Evolutionary conservation across 257 asterid species (phyloP).

Genomic region (Solanum corneliomulleri): DNA sequence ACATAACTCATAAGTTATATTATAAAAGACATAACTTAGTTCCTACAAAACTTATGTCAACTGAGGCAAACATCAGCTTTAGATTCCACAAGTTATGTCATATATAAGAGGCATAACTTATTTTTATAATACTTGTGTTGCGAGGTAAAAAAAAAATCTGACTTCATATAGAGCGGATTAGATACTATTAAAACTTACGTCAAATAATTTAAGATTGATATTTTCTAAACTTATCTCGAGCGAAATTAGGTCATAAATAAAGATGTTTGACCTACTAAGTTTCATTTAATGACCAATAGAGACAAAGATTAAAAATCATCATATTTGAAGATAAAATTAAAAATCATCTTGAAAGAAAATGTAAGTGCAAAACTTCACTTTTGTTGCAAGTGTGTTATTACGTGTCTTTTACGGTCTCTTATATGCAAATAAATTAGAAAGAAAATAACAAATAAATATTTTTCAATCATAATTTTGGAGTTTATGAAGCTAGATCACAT

Average conservation of each 20-base stretch:
- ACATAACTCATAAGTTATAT: background rate
- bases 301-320: background rate
- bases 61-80: accelerated
- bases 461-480: too few species aligned
- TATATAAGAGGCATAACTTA: background rate
- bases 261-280: background rate
- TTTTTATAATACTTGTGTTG: background rate
- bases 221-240: background rate
- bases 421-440: too few species aligned
- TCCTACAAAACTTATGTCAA: background rate
- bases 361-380: background rate
- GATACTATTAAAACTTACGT: background rate
- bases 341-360: too few species aligned
- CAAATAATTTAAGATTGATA: background rate
- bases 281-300: background rate
- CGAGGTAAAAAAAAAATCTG: background rate
- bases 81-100: background rate
- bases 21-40: background rate
- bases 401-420: background rate
- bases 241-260: background rate
- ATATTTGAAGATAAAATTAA: background rate
- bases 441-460: too few species aligned
- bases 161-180: background rate
- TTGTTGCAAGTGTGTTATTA: background rate
- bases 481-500: background rate